Evolutionary conservation across 805 yeast genomes (phyloP).

Genomic region (Candida caryicola): DNA sequence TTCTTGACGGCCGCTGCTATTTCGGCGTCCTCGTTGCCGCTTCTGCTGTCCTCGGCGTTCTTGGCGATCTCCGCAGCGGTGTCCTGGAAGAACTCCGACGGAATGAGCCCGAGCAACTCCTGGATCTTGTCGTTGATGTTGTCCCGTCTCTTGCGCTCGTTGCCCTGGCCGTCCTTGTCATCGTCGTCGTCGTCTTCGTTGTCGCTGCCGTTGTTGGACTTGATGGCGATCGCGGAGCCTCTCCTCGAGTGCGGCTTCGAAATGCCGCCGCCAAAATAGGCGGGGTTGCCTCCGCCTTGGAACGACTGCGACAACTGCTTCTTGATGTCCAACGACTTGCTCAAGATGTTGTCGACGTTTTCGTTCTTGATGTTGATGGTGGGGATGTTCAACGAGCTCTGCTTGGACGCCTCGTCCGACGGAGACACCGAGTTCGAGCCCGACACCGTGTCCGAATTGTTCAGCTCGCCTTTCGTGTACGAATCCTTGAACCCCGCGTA

Average conservation of each 20-base stretch:
- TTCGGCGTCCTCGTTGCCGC: slow-evolving; percentile 19
- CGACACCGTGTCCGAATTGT: slow-evolving; percentile 13
- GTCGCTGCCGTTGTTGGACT: slow-evolving; percentile 17
- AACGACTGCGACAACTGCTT: slow-evolving; percentile 42
- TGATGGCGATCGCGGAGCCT: slow-evolving; percentile 28
- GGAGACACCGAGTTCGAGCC: slow-evolving; percentile 13
- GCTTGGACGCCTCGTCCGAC: slow-evolving; percentile 10
- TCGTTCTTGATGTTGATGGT: slow-evolving; percentile 29
- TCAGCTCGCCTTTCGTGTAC: slow-evolving; percentile 12
- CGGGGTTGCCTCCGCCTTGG: slow-evolving; percentile 17
- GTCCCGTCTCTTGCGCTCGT: slow-evolving; percentile 43
- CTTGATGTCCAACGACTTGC: slow-evolving; percentile 36
- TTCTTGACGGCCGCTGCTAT: slow-evolving; percentile 31
- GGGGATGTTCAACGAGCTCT: slow-evolving; percentile 22
- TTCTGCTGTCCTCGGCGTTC: slow-evolving; percentile 8
- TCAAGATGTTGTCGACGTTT: slow-evolving; percentile 22
- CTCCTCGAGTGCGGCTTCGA: slow-evolving; percentile 38
- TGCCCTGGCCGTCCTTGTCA: slow-evolving; percentile 31
- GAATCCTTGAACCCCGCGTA: slow-evolving; percentile 20
- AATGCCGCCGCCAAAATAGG: slow-evolving; percentile 25
- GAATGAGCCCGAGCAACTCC: slow-evolving; percentile 39
- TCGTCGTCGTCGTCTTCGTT: slow-evolving; percentile 24
- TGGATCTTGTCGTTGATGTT: slow-evolving; percentile 45
- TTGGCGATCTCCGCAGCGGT: slow-evolving; percentile 25
- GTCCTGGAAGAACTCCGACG: slow-evolving; percentile 33